These are phyloP conservation scores for Dothistroma septosporum DNA, from an alignment of 2,329 filamentous ascomycete genomes.

Conservation along the genomic window DNA sequence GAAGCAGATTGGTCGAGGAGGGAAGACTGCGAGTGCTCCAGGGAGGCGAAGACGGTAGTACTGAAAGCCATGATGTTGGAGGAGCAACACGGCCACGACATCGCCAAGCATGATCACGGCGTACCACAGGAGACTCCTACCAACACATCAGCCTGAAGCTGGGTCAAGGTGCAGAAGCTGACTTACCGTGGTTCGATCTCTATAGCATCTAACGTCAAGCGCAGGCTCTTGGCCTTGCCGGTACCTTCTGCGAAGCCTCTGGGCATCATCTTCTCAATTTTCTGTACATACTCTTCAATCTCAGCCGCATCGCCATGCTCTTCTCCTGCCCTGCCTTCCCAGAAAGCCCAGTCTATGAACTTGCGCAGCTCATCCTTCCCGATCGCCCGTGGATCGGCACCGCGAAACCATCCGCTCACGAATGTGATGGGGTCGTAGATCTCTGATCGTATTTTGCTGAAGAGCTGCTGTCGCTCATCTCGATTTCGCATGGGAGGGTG, in stretches of 20 bases:
- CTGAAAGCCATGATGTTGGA: conserved; percentile 25
- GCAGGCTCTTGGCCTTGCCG: conserved; percentile 54
- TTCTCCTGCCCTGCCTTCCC: conserved; percentile 58
- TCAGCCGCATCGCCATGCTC: conserved; percentile 49
- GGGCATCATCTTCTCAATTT: conserved; percentile 53
- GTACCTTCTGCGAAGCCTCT: conserved; percentile 51
- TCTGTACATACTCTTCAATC: conserved; percentile 53
- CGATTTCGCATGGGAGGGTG: conserved; percentile 48
- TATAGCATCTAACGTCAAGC: conserved; percentile 64
- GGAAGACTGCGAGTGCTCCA: conserved; percentile 51
- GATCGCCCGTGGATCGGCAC: conserved; percentile 55
- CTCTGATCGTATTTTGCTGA: conserved; percentile 53
- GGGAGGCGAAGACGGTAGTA: conserved; percentile 23
- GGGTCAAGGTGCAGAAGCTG: not conserved
- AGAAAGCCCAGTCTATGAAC: conserved; percentile 65
- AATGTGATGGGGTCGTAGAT: conserved; percentile 56
- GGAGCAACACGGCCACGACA: conserved; percentile 28
- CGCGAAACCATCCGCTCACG: conserved; percentile 63
- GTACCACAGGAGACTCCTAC: conserved; percentile 62
- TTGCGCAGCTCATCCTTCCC: conserved; percentile 64
- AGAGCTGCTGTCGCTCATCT: conserved; percentile 52
- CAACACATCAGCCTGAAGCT: not conserved
- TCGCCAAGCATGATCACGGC: conserved; percentile 51
- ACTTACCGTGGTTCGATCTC: conserved; percentile 42
- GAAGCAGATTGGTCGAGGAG: conserved; percentile 53